These are phyloP conservation scores for Glarea lozoyensis DNA, from an alignment of 495 filamentous ascomycete species.

Conservation along the genomic window DNA sequence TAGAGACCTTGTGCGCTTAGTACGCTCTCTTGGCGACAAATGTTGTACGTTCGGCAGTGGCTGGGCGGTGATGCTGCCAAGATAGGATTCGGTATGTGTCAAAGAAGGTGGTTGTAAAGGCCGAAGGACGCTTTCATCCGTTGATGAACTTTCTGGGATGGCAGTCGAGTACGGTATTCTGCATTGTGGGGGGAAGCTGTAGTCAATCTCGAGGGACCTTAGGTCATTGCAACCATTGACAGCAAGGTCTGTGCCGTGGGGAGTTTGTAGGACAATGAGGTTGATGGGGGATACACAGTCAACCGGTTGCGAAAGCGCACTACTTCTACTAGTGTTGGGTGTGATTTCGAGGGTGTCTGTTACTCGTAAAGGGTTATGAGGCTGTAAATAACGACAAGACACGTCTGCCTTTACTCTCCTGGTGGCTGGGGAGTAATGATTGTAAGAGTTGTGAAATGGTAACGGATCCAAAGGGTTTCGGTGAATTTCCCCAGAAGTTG, in stretches of 20 bases:
- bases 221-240: conserved; percentile 16
- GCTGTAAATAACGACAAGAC: too few species aligned
- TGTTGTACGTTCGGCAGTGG: conserved; percentile 1
- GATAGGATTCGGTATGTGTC: conserved; percentile 1
- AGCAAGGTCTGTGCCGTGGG: conserved; percentile 6
- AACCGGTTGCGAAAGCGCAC: too few species aligned
- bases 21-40: neutral
- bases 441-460: too few species aligned
- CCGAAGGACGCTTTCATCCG: conserved; percentile 9
- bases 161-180: conserved; percentile 17
- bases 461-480: too few species aligned
- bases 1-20: neutral
- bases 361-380: too few species aligned
- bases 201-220: conserved; percentile 9
- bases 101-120: neutral
- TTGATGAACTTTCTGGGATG: conserved; percentile 19
- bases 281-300: neutral
- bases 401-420: too few species aligned
- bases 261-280: neutral
- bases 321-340: too few species aligned
- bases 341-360: too few species aligned
- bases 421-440: too few species aligned
- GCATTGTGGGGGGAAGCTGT: conserved; percentile 18
- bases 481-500: too few species aligned
- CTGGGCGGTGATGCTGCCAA: conserved; percentile 4